These are phyloP conservation scores for Fagus crenata DNA, from an alignment of 306 rosid species.

Conservation along the genomic window DNA sequence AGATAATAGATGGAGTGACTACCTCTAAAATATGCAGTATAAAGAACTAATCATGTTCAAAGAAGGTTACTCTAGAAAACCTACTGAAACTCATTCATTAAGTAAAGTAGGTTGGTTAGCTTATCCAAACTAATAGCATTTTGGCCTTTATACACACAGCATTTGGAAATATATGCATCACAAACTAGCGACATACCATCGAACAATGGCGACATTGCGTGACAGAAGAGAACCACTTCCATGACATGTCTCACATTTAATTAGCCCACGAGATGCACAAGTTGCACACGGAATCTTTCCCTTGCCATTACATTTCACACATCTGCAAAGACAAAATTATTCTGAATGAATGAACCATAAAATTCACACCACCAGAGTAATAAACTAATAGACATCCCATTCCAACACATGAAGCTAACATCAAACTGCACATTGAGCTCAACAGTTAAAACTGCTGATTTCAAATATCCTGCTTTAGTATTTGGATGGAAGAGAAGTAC, in stretches of 20 bases:
- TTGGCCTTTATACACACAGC: background rate
- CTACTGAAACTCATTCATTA: slow-evolving; percentile 1
- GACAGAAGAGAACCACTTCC: slow-evolving; percentile 77
- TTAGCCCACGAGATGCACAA: slow-evolving; percentile 83
- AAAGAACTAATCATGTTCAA: slow-evolving; percentile 1
- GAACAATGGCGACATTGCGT: slow-evolving; percentile 59
- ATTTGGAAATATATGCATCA: slow-evolving; percentile 9
- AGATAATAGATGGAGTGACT: background rate
- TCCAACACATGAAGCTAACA: slow-evolving; percentile 6
- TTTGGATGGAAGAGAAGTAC: background rate
- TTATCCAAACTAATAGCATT: background rate
- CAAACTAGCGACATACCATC: slow-evolving; percentile 55
- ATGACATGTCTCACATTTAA: slow-evolving; percentile 63
- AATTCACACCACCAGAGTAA: slow-evolving; percentile 18
- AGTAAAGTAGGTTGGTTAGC: slow-evolving; percentile 2
- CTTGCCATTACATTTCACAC: slow-evolving; percentile 74
- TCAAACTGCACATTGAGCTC: slow-evolving; percentile 11
- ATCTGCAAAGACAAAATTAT: slow-evolving; percentile 56
- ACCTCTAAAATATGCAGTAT: background rate
- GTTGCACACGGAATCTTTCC: slow-evolving; percentile 81
- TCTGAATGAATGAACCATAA: slow-evolving; percentile 15
- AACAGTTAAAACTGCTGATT: slow-evolving; percentile 14
- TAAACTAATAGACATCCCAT: slow-evolving; percentile 9
- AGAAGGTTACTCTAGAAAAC: slow-evolving; percentile 1
- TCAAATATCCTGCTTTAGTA: slow-evolving; percentile 7